A percentile compares a stretch with the other conserved stretches of the same genome.
phyloP scores from a whole-genome alignment of 1,139 yeast species.

The Suhomyces taliae region DNA sequence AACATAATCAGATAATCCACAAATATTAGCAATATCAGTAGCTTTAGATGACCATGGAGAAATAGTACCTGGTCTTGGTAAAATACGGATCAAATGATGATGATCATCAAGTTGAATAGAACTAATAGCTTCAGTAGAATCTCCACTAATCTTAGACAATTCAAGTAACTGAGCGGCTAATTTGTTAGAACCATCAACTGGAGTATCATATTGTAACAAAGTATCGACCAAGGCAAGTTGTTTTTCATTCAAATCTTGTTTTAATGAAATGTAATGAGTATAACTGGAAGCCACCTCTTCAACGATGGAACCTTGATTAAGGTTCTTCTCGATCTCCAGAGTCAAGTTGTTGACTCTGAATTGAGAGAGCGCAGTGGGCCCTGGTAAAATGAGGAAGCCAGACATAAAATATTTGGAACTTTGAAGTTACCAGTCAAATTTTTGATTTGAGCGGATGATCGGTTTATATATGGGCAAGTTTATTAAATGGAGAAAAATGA shows the following conservation, averaged over 20 bases:
- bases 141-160: conserved; percentile 29
- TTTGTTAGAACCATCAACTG: conserved; percentile 54
- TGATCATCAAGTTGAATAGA: conserved; percentile 42
- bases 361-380: conserved; percentile 86
- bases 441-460: background rate
- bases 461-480: background rate
- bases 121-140: conserved; percentile 23
- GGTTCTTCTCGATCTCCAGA: conserved; percentile 69
- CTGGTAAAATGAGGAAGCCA: conserved; percentile 65
- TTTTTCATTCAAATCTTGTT: conserved; percentile 31
- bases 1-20: conserved; percentile 72
- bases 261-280: conserved; percentile 77
- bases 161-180: conserved; percentile 47
- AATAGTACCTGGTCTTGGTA: conserved; percentile 94
- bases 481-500: background rate
- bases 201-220: conserved; percentile 74
- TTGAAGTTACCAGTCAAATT: background rate
- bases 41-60: conserved; percentile 99
- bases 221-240: conserved; percentile 52
- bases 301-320: conserved; percentile 60
- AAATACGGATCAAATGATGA: conserved; percentile 65
- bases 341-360: conserved; percentile 78
- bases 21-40: conserved; percentile 85
- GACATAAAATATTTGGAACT: conserved; percentile 6
- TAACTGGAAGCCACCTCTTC: conserved; percentile 70